A percentile compares a stretch with the other conserved stretches of the same genome.
These are phyloP conservation scores for Hanseniaspora uvarum DNA, from an alignment of 1,139 yeast genomes.

Conservation along the genomic window DNA sequence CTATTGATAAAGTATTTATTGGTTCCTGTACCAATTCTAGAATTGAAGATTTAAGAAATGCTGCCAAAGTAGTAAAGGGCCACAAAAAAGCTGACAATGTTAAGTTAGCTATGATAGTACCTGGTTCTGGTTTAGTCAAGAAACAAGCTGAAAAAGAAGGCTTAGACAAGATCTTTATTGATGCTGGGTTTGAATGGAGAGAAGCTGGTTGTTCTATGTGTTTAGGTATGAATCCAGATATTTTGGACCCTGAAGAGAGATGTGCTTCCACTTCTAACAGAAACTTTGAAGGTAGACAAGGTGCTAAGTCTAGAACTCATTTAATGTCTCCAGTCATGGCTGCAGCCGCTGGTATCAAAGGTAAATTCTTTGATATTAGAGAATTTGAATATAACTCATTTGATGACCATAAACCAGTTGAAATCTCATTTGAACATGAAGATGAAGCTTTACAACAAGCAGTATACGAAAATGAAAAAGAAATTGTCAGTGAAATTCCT, in stretches of 20 bases:
- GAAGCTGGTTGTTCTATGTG: conserved; percentile 99
- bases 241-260: conserved; percentile 85
- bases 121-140: conserved; percentile 94
- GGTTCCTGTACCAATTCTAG: conserved; percentile 98
- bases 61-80: conserved; percentile 88
- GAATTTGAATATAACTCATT: conserved; percentile 53
- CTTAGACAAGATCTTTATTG: conserved; percentile 74
- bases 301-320: conserved; percentile 92
- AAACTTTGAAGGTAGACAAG: conserved; percentile 98
- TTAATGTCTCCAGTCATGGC: conserved; percentile 99
- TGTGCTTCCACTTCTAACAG: conserved; percentile 98
- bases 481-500: conserved; percentile 30
- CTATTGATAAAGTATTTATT: conserved; percentile 85
- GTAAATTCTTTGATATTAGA: conserved; percentile 84
- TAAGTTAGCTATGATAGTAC: conserved; percentile 79
- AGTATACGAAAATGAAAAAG: conserved; percentile 59
- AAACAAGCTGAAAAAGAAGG: conserved; percentile 92
- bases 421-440: conserved; percentile 41
- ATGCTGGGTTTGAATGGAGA: conserved; percentile 96
- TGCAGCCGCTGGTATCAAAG: conserved; percentile 92
- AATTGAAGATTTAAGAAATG: conserved; percentile 91
- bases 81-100: conserved; percentile 75
- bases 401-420: conserved; percentile 49
- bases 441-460: conserved; percentile 57
- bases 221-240: conserved; percentile 98